These are phyloP conservation scores for Beauveria caledonica DNA, from an alignment of 2,329 filamentous ascomycete species.

Conservation along the genomic window DNA sequence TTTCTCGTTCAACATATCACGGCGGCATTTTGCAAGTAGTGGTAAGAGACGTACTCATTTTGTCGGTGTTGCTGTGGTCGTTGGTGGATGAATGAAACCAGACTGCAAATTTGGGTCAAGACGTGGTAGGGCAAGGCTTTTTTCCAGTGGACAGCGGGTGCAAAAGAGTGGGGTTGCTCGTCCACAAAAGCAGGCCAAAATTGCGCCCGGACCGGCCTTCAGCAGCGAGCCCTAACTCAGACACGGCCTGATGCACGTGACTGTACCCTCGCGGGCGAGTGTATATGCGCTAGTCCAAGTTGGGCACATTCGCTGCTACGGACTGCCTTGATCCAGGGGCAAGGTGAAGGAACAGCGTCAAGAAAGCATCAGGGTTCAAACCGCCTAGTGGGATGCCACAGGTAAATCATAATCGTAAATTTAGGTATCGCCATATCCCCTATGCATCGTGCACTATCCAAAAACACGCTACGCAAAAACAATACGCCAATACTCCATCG, in stretches of 20 bases:
- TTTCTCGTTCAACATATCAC: background rate
- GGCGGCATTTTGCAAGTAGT: background rate
- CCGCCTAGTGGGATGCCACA: background rate
- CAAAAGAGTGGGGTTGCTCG: background rate
- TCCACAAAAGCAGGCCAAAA: constrained; percentile 4
- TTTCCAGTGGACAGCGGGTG: constrained; percentile 26
- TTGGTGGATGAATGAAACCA: constrained; percentile 25
- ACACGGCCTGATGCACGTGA: constrained; percentile 20
- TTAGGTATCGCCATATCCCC: constrained; percentile 12
- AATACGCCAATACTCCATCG: constrained; percentile 1
- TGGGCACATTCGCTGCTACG: background rate
- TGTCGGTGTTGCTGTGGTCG: constrained; percentile 38
- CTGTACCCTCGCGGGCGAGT: constrained; percentile 15
- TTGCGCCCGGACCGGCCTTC: background rate
- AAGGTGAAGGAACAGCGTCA: too few relatives aligned
- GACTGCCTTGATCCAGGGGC: too few relatives aligned
- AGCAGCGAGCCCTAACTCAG: constrained; percentile 28
- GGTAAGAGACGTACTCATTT: constrained; percentile 45
- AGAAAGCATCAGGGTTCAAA: background rate
- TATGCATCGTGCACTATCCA: background rate
- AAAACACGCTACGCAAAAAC: background rate
- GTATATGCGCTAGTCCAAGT: background rate
- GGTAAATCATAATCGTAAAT: constrained; percentile 8
- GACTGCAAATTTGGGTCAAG: constrained; percentile 9
- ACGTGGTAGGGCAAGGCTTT: constrained; percentile 17